Base-by-base conservation (phyloP, 805 yeast species). In the Spathaspora passalidarum region DNA sequence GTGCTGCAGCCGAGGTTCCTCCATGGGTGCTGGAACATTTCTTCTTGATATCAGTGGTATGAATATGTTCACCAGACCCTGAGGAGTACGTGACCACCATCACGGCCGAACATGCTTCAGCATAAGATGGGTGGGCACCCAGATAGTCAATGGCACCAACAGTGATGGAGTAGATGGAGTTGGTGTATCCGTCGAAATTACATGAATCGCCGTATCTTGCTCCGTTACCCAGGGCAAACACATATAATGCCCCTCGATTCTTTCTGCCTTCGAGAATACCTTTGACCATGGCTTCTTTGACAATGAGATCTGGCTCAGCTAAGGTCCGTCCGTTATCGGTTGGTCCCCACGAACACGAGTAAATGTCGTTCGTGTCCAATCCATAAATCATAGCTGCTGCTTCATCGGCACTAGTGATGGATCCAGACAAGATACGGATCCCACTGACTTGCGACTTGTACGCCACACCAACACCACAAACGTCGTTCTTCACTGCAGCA, bases 1-100 rank as follows among this genome's bases (percentile, higher is more conserved):
- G 99, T 0, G 99, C 99, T 13, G 99, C 97, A 0, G 99, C 99
- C 18, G 98, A 92, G 0, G 99, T 94, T 17, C 99, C 99, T 9
- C 97, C 97, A 63, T 94, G 99, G 20, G 55, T 63, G 32, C 75
- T 75, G 1, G 95, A 71, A 64, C 99, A 94, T 53, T 69, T 65
- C 5, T 77, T 76, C 42, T 82, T 73, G 37, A 88, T 76, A 61
- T 88, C 96, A 1, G 97, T 86, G 5, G 98, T 87, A 59, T 87
- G 91, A 47, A 94, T 92, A 58, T 81, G 86, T 59, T 88, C 96
- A 29, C 88, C 87, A 2, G 91, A 82, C 1, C 97, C 97, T 2
- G 97, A 88, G 3, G 95, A 84, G 59, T 90, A 94, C 0, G 98
- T 90, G 1, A 88, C 95, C 14, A 86, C 96, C 81, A 94, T 75